Base-by-base conservation (phyloP, 805 yeast species). In the Sugiyamaella boreocaroliniensis region DNA sequence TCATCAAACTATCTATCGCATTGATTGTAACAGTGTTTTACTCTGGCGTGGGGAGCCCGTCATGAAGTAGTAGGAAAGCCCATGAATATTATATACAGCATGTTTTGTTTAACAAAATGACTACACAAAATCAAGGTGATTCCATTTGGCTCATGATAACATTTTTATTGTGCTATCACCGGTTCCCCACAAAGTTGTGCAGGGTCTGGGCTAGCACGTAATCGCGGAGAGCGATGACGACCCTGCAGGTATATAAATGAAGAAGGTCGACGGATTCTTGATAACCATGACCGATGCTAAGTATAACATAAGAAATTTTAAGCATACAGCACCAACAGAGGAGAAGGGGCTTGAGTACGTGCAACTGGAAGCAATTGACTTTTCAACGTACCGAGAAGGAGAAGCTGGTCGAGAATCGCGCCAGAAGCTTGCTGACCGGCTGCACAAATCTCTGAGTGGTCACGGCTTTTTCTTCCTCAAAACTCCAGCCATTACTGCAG, bases 391-490 rank as follows among this genome's bases (percentile, higher is more conserved):
- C 54, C 53, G 61, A 18, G 72, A 71, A 20, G 78, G 77, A 1
- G 64, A 66, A 0, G 73, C 68, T 42, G 67, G 68, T 12, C 60
- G 64, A 14, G 61, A 55, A 9, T 51, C 62, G 15, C 58, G 78
- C 37, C 54, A 60, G 50, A 51, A 44, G 11, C 62, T 75, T 41
- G 79, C 79, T 1, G 53, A 49, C 0, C 65, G 67, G 47, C 61
- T 76, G 11, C 78, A 75, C 52, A 58, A 61, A 26, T 71, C 79
- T 0, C 58, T 76, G 22, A 64, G 73, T 1, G 69, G 73, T 1
- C 68, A 70, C 50, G 80, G 80, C 1, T 76, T 76, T 57, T 73
- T 76, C 63, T 71, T 71, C 29, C 53, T 76, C 18, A 59, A 64
- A 10, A 74, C 74, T 54, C 77, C 72, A 55, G 79, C 79, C 1